Evolutionary conservation across 169 alveolate species (phyloP).

Genomic region (Neospora caninum): DNA sequence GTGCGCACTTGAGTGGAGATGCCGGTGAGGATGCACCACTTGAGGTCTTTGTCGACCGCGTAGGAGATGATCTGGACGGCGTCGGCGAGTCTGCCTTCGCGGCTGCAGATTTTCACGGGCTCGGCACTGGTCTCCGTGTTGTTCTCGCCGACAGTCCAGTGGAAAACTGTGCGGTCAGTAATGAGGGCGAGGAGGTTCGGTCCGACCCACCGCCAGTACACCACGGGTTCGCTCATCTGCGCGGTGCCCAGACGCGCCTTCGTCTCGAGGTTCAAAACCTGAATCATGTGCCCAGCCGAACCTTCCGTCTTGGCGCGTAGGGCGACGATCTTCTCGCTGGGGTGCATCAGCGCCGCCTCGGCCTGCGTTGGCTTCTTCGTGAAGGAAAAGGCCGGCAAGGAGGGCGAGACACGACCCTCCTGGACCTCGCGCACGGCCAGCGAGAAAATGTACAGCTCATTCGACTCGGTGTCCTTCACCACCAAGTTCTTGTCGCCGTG

Average conservation of each 20-base stretch:
- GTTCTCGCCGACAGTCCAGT: conserved; percentile 82
- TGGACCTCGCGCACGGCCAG: conserved; percentile 75
- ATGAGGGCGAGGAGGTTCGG: conserved; percentile 90
- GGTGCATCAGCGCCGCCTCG: conserved; percentile 96
- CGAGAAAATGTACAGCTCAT: conserved; percentile 74
- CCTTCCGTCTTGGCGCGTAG: conserved; percentile 85
- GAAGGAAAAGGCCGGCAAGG: conserved; percentile 66
- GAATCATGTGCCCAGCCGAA: conserved; percentile 78
- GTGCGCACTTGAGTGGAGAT: conserved; percentile 80
- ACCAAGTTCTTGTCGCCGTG: conserved; percentile 74
- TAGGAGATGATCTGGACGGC: conserved; percentile 85
- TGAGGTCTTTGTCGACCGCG: conserved; percentile 75
- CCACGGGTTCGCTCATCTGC: conserved; percentile 89
- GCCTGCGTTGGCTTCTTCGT: conserved; percentile 95
- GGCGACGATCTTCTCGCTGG: conserved; percentile 91
- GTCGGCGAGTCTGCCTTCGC: conserved; percentile 89
- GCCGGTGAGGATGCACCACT: conserved; percentile 95
- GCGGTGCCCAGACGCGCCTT: conserved; percentile 91
- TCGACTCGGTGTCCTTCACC: conserved; percentile 75
- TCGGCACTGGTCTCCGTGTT: conserved; percentile 12
- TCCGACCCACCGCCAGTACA: conserved; percentile 94
- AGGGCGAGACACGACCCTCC: background rate
- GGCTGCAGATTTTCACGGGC: conserved; percentile 89
- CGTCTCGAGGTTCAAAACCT: conserved; percentile 92
- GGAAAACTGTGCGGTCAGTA: conserved; percentile 91